These are phyloP conservation scores for Coffea humblotiana DNA, from an alignment of 305 asterid genomes.

Conservation along the genomic window DNA sequence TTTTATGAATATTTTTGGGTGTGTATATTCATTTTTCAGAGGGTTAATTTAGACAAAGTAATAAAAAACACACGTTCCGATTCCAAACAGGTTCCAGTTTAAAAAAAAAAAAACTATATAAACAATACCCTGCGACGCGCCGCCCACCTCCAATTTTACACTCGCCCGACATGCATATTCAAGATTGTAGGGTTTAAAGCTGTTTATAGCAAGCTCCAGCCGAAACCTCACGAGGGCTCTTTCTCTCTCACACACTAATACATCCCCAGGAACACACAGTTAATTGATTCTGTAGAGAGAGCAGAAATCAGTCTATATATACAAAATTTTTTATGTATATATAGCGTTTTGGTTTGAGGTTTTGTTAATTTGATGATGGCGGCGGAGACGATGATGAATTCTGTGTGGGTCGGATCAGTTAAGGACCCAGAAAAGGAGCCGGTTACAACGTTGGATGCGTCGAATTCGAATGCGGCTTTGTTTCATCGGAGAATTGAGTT, in stretches of 20 bases:
- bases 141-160: background rate
- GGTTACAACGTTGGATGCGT: slow-evolving; percentile 12
- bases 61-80: too few species aligned
- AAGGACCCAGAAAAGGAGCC: background rate
- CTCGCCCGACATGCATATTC: background rate
- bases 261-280: background rate
- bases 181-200: slow-evolving; percentile 25
- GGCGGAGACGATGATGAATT: slow-evolving; percentile 5
- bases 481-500: slow-evolving; percentile 75
- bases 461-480: slow-evolving; percentile 34
- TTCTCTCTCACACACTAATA: background rate
- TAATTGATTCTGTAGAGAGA: background rate
- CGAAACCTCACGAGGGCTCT: slow-evolving; percentile 12
- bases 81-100: too few species aligned
- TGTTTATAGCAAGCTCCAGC: slow-evolving; percentile 13
- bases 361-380: slow-evolving; percentile 9
- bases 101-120: too few species aligned
- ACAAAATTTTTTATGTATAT: background rate
- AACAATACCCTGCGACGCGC: background rate
- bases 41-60: too few species aligned
- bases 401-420: background rate
- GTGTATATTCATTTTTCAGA: too few species aligned
- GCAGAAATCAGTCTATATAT: background rate
- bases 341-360: background rate
- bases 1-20: too few species aligned